Evolutionary conservation across 148 eudicot genomes (phyloP).

Genomic region (Camellia granthamiana): DNA sequence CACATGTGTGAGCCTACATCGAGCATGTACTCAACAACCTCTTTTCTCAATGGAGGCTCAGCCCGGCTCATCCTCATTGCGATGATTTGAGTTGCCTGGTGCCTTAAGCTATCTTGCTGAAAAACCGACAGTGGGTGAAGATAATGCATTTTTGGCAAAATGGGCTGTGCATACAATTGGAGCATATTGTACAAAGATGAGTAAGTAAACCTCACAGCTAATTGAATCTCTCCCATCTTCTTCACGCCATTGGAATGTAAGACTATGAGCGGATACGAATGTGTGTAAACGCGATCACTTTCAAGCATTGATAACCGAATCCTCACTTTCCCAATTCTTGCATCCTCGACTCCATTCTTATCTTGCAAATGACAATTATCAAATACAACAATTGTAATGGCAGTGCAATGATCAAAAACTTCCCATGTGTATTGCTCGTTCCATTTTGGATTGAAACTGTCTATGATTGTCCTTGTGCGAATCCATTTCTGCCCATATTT

Average conservation of each 20-base stretch:
- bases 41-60: slow-evolving; percentile 21
- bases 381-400: slow-evolving; percentile 10
- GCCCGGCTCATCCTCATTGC: slow-evolving; percentile 12
- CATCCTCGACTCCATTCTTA: slow-evolving; percentile 4
- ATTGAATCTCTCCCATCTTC: slow-evolving; percentile 19
- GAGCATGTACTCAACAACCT: slow-evolving; percentile 23
- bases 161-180: slow-evolving; percentile 11
- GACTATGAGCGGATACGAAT: slow-evolving; percentile 15
- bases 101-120: slow-evolving; percentile 19
- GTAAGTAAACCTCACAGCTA: slow-evolving; percentile 15
- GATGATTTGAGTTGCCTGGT: slow-evolving; percentile 19
- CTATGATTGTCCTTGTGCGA: slow-evolving; percentile 17
- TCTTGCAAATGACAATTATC: slow-evolving; percentile 11
- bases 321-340: slow-evolving; percentile 17
- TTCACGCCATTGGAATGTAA: slow-evolving; percentile 9
- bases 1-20: slow-evolving; percentile 22
- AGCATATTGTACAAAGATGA: slow-evolving; percentile 16
- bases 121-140: slow-evolving; percentile 11
- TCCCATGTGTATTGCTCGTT: slow-evolving; percentile 21
- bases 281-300: slow-evolving; percentile 14
- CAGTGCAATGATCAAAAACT: slow-evolving; percentile 20
- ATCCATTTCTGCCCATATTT: slow-evolving; percentile 23
- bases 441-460: slow-evolving; percentile 15
- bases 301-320: slow-evolving; percentile 18
- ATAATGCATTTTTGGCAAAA: slow-evolving; percentile 22